Percentiles rank a stretch among this genome's conserved stretches.
phyloP scores from a whole-genome alignment of 768 basidiomycete species.

The Suillus sp. region DNA sequence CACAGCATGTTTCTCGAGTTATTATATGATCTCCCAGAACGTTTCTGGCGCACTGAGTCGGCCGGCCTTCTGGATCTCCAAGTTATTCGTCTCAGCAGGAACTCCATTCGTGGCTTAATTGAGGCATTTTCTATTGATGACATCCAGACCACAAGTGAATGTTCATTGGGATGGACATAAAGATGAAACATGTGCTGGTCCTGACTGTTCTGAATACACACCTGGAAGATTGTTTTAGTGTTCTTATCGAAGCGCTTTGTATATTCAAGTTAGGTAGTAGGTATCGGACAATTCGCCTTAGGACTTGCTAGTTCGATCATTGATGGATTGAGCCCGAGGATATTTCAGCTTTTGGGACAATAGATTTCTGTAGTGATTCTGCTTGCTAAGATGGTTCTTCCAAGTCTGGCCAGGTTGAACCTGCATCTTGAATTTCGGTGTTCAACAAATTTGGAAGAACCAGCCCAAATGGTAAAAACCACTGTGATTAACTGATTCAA shows the following conservation, averaged over 20 bases:
- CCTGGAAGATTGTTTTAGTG: background rate
- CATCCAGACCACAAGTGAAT: too few relatives aligned
- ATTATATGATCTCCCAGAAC: background rate
- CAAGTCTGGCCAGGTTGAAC: background rate
- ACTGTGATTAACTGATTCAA: background rate
- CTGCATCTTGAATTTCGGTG: too few relatives aligned
- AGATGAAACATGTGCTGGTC: background rate
- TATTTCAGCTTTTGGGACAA: background rate
- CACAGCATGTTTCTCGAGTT: background rate
- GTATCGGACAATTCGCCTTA: background rate
- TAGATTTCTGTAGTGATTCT: background rate
- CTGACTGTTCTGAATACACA: background rate
- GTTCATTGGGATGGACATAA: background rate
- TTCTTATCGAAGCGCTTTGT: background rate
- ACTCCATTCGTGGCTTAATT: background rate
- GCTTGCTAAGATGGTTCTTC: background rate
- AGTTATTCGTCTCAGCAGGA: background rate
- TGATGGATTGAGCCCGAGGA: too few relatives aligned
- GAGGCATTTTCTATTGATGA: background rate
- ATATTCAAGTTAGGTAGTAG: background rate
- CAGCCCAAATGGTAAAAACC: background rate
- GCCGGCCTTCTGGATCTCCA: background rate
- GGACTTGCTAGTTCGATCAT: background rate
- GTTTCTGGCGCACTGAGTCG: background rate
- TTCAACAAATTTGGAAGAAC: too few relatives aligned